These are phyloP conservation scores for Triticum turgidum DNA, from an alignment of 176 grass and related monocot species.

Conservation along the genomic window DNA sequence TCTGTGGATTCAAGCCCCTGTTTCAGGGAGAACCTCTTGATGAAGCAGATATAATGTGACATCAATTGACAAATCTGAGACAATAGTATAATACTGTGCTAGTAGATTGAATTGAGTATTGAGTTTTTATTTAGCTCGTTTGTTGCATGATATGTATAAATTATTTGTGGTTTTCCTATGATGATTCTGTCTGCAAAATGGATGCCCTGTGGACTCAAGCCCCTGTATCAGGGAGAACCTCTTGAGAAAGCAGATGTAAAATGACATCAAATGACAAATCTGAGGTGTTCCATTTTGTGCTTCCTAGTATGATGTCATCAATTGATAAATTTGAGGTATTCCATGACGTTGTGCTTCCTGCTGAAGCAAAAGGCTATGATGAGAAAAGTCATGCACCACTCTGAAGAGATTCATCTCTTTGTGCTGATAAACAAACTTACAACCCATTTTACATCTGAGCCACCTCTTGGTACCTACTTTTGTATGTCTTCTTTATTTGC, in stretches of 20 bases:
- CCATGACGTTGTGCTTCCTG: neutral
- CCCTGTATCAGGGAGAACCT: conserved; percentile 47
- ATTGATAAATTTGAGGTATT: neutral
- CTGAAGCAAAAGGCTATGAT: conserved; percentile 30
- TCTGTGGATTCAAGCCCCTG: conserved; percentile 43
- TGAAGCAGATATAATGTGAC: conserved; percentile 26
- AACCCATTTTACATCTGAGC: conserved; percentile 56
- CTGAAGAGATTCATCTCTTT: conserved; percentile 17
- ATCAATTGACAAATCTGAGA: conserved; percentile 28
- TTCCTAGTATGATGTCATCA: conserved; percentile 9
- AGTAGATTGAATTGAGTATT: neutral
- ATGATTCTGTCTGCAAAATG: conserved; percentile 64
- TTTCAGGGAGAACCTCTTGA: conserved; percentile 51
- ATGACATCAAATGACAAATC: conserved; percentile 31
- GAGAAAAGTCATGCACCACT: conserved; percentile 62
- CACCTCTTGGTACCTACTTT: neutral
- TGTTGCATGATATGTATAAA: neutral
- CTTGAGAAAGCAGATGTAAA: conserved; percentile 27
- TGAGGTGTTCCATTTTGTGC: neutral
- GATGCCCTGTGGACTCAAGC: conserved; percentile 42
- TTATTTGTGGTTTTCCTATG: neutral
- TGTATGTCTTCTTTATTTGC: too few relatives aligned
- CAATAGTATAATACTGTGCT: neutral
- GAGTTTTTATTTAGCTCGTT: neutral
- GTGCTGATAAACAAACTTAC: conserved; percentile 48